Base-by-base conservation (phyloP, 1,139 yeast genomes). In the Taphrina sp. region DNA sequence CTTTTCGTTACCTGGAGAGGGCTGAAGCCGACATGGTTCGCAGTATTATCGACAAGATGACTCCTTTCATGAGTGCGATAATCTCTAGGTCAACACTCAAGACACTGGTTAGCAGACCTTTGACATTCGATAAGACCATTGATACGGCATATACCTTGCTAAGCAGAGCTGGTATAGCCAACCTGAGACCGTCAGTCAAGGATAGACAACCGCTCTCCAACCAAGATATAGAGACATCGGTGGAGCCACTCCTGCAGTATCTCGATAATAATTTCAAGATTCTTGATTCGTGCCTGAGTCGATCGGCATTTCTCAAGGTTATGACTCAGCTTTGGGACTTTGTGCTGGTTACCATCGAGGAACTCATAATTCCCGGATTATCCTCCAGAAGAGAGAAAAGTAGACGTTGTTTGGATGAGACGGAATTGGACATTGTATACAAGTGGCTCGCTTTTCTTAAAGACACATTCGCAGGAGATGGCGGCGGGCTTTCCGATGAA, bases 281-380 rank as follows among this genome's bases (percentile, higher is more conserved):
- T 1, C 70, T 88, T 45, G 90, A 89, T 0, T 73, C 77, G n/a
- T 77, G 73, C 46, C 69, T 88, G 44, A 79, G 88, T 0, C 74
- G 76, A 22, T 81, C 78, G 3, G 69, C 85, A 42, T 70, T 85
- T 24, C 68, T 79, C 59, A 78, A 80, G 62, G 87, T 87, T 0
- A 85, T 88, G 87, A 66, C 84, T 1, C 83, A 82, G 52, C 81
- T 90, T 0, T 88, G 95, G 95, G 74, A 74, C 36, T 80, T 79
- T 1, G 80, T 86, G 1, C 74, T 87, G 23, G 70, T 74, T 2
- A 74, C 82, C 26, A 82, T 89, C 2, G 95, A 87, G 65, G 75
- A 73, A 34, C 69, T 88, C 16, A 68, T 87, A n/a, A 68, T 88
- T 5, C 95, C 95, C 0, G 80, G 82, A 26, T 67, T 87, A 41